Evolutionary conservation across 495 filamentous ascomycete genomes (phyloP).

Genomic region (Acidiella bohemica): DNA sequence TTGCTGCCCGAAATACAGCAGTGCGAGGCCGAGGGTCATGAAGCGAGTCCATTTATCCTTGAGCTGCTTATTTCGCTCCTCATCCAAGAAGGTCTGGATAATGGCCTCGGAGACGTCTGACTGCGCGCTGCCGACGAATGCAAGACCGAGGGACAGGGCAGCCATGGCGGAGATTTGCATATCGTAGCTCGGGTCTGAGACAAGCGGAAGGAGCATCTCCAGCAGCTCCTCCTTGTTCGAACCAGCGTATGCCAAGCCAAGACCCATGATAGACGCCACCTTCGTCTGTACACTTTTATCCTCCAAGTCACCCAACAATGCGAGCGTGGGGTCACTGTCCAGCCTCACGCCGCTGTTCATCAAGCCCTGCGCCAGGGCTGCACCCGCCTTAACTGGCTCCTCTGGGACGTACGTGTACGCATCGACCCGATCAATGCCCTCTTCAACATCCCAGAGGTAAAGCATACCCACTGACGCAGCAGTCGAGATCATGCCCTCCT

Average conservation of each 20-base stretch:
- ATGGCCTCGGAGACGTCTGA: slow-evolving; percentile 79
- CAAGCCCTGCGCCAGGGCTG: slow-evolving; percentile 79
- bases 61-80: slow-evolving; percentile 70
- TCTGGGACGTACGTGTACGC: slow-evolving; percentile 77
- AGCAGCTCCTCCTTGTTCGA: slow-evolving; percentile 76
- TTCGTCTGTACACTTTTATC: slow-evolving; percentile 58
- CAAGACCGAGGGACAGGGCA: slow-evolving; percentile 74
- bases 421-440: slow-evolving; percentile 79
- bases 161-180: slow-evolving; percentile 97
- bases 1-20: slow-evolving; percentile 90
- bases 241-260: slow-evolving; percentile 86
- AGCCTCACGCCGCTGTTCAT: slow-evolving; percentile 81
- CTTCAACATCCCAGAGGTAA: slow-evolving; percentile 79
- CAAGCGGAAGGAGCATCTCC: slow-evolving; percentile 69
- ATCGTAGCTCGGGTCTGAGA: slow-evolving; percentile 63
- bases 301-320: slow-evolving; percentile 64
- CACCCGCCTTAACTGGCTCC: slow-evolving; percentile 77
- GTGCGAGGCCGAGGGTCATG: slow-evolving; percentile 82
- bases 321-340: slow-evolving; percentile 77
- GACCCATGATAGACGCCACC: slow-evolving; percentile 82
- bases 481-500: slow-evolving; percentile 92
- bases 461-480: slow-evolving; percentile 85
- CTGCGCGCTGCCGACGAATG: slow-evolving; percentile 86
- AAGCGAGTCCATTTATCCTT: slow-evolving; percentile 98
- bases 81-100: slow-evolving; percentile 78